Conservation (phyloP, 78 protist species). For the Dictyostelium citrinum region DNA sequence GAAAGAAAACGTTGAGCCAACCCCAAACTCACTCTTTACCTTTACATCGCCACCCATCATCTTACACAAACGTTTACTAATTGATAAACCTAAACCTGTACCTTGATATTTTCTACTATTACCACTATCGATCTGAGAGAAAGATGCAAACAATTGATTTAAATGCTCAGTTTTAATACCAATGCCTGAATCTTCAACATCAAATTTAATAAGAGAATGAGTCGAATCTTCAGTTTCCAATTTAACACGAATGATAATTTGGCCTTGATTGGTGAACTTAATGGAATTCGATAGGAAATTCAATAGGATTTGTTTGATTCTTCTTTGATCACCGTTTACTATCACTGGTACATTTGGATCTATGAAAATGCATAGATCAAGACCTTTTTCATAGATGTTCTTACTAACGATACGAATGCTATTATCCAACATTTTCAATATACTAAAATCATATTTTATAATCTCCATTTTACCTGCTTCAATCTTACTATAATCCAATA, state of each 20-base stretch:
- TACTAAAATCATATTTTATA: conserved; percentile 25
- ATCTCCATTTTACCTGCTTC: conserved; percentile 74
- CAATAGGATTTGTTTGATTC: conserved; percentile 40
- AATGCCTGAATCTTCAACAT: conserved; percentile 78
- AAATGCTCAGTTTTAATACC: conserved; percentile 46
- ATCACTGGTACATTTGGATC: conserved; percentile 56
- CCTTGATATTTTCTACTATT: conserved; percentile 41
- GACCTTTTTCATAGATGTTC: conserved; percentile 7
- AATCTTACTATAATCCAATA: conserved; percentile 65
- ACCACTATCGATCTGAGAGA: conserved; percentile 33
- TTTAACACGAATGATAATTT: conserved; percentile 17
- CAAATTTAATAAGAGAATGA: conserved; percentile 11
- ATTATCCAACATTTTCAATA: conserved; percentile 59
- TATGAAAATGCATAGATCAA: conserved; percentile 20
- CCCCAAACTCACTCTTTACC: conserved; percentile 20
- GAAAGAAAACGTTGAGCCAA: conserved; percentile 53
- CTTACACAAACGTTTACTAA: conserved; percentile 27
- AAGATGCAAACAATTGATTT: conserved; percentile 21
- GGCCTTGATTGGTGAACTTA: conserved; percentile 63
- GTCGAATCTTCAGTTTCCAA: background rate
- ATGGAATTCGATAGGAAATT: conserved; percentile 61
- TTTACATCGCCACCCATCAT: conserved; percentile 76
- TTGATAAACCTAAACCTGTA: conserved; percentile 68
- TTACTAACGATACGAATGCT: conserved; percentile 10
- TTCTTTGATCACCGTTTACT: conserved; percentile 21